Percentiles rank a stretch among this genome's conserved stretches.
These are phyloP conservation scores for Nicotiana attenuata DNA, from an alignment of 257 asterid species.

Conservation along the genomic window DNA sequence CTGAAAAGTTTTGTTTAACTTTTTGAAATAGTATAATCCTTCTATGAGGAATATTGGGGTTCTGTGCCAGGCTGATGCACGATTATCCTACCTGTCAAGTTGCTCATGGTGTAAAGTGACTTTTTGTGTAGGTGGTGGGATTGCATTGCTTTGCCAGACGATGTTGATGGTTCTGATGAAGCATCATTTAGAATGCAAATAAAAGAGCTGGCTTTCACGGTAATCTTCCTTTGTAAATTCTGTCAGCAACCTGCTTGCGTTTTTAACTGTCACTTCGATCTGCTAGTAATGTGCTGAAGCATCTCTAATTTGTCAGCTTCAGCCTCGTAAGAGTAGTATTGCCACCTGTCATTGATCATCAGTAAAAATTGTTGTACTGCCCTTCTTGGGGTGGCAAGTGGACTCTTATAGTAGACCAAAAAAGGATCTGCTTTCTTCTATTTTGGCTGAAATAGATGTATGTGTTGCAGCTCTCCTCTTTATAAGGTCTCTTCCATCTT, in stretches of 20 bases:
- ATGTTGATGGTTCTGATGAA: slow-evolving; percentile 61
- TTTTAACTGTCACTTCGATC: not conserved
- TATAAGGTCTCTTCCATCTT: not conserved
- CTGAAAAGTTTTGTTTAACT: not conserved
- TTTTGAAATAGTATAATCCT: not conserved
- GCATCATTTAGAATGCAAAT: slow-evolving; percentile 61
- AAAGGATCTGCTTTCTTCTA: not conserved
- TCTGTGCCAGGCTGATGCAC: not conserved
- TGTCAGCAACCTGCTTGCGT: not conserved
- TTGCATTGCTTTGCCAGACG: slow-evolving; percentile 81
- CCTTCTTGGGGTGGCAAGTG: not conserved
- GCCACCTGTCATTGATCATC: not conserved
- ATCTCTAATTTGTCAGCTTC: slow-evolving; percentile 1
- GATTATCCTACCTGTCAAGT: not conserved
- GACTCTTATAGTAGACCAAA: not conserved
- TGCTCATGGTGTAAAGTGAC: slow-evolving; percentile 5
- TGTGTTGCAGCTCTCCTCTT: not conserved
- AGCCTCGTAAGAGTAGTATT: not conserved
- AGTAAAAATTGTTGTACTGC: not conserved
- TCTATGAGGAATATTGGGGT: not conserved
- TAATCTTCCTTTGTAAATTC: slow-evolving; percentile 24
- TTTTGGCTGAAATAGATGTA: slow-evolving; percentile 1
- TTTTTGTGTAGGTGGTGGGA: slow-evolving; percentile 81
- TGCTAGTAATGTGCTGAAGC: not conserved
- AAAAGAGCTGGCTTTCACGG: slow-evolving; percentile 82